phyloP scores from a whole-genome alignment of 2,329 filamentous ascomycete species.

The Ceratocystis cacaofunesta region DNA sequence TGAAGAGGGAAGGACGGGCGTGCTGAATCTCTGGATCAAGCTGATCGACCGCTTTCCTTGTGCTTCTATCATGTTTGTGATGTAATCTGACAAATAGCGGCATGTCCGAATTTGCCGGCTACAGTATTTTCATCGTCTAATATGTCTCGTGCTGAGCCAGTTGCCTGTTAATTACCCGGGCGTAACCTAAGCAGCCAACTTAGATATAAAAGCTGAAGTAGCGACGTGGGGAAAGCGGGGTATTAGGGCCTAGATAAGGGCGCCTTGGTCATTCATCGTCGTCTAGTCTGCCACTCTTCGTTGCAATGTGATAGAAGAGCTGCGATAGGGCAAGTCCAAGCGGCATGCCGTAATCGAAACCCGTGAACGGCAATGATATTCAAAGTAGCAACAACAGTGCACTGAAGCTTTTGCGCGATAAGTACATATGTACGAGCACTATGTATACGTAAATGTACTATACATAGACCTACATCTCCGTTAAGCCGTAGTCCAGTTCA shows the following conservation, averaged over 20 bases:
- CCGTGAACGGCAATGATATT: too few species aligned
- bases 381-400: neutral
- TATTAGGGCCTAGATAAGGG: neutral
- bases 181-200: neutral
- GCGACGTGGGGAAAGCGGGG: neutral
- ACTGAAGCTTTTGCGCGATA: neutral
- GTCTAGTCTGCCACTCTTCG: too few species aligned
- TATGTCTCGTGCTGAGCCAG: neutral
- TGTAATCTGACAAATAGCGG: too few species aligned
- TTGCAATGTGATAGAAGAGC: too few species aligned
- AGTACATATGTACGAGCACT: neutral
- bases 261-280: too few species aligned
- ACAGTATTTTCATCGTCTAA: neutral
- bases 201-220: neutral
- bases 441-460: neutral
- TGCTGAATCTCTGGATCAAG: neutral
- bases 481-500: neutral
- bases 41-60: neutral
- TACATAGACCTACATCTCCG: neutral
- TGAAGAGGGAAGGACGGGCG: neutral
- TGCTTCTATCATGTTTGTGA: neutral
- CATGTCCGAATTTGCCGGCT: too few species aligned
- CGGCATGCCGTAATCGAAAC: too few species aligned
- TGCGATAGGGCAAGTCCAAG: too few species aligned
- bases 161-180: neutral